Conservation (phyloP, 768 basidiomycete species). For the Cystofilobasidium bisporidii region DNA sequence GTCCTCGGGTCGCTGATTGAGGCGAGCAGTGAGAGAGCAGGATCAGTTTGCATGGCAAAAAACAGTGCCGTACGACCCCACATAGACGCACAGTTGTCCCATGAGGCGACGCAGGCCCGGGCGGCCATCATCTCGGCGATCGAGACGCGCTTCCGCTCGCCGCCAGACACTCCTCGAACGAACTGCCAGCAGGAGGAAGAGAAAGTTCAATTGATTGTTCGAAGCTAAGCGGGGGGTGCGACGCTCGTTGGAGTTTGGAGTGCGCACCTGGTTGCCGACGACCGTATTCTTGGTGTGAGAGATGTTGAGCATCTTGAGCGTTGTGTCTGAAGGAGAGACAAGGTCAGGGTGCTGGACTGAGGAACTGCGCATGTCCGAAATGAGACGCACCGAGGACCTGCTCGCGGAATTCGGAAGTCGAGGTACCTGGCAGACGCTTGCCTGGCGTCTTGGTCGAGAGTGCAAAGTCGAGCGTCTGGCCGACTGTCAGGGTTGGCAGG, state of each 20-base stretch:
- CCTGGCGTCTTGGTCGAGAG: constrained; percentile 55
- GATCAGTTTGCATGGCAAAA: no score
- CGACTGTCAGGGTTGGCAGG: constrained; percentile 59
- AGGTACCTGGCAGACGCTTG: constrained; percentile 41
- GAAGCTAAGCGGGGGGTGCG: constrained; percentile 30
- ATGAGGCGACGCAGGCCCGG: constrained; percentile 37
- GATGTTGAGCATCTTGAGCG: constrained; percentile 50
- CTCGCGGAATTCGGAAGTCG: constrained; percentile 36
- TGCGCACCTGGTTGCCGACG: constrained; percentile 34
- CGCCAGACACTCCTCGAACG: constrained; percentile 45
- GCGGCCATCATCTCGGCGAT: constrained; percentile 43
- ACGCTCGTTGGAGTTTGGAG: no score
- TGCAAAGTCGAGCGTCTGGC: constrained; percentile 50
- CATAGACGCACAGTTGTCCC: no score
- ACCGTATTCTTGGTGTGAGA: constrained; percentile 42
- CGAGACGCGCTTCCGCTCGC: constrained; percentile 46
- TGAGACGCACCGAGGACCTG: constrained; percentile 39
- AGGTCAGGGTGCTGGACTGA: no score
- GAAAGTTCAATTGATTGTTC: no score
- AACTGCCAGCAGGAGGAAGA: constrained; percentile 29
- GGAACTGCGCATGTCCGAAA: no score
- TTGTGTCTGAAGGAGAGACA: constrained; percentile 27
- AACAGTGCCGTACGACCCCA: not conserved
- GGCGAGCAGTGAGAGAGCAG: not conserved
- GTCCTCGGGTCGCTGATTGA: constrained; percentile 47